phyloP scores from a whole-genome alignment of 805 yeast genomes.

The Zygoascus tannicola region DNA sequence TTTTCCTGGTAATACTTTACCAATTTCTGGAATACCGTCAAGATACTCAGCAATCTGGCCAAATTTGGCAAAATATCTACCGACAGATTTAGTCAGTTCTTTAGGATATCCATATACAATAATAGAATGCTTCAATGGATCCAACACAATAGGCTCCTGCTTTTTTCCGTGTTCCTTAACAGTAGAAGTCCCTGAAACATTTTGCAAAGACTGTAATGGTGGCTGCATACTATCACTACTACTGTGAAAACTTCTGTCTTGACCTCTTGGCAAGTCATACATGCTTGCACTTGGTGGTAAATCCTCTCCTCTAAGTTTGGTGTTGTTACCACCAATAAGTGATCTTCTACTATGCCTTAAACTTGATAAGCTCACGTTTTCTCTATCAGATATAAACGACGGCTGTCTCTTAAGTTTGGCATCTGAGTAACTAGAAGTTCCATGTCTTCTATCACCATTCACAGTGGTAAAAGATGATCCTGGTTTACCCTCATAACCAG shows the following conservation, averaged over 20 bases:
- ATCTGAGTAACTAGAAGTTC: neutral
- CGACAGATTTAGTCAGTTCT: constrained; percentile 51
- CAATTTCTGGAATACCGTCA: constrained; percentile 32
- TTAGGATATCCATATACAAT: constrained; percentile 87
- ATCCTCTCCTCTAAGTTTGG: neutral
- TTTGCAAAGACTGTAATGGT: neutral
- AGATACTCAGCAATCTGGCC: constrained; percentile 75
- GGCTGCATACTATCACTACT: neutral
- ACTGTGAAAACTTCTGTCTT: neutral
- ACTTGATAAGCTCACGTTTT: neutral
- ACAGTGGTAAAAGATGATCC: neutral
- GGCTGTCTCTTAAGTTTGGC: neutral
- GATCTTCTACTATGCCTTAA: neutral
- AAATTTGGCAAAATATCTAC: constrained; percentile 66
- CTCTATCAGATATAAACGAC: neutral
- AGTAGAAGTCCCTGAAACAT: neutral
- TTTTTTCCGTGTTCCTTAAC: neutral
- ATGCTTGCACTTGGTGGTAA: neutral
- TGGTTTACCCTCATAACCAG: neutral
- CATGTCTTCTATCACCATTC: neutral
- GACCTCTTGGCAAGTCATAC: neutral
- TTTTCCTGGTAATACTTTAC: constrained; percentile 18
- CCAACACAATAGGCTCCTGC: neutral
- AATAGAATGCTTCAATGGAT: constrained; percentile 37
- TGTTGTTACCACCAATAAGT: neutral